Percentiles rank a stretch among this genome's conserved stretches.
Evolutionary conservation across 2,329 filamentous ascomycete species (phyloP).

Genomic region (Phoma herbarum): DNA sequence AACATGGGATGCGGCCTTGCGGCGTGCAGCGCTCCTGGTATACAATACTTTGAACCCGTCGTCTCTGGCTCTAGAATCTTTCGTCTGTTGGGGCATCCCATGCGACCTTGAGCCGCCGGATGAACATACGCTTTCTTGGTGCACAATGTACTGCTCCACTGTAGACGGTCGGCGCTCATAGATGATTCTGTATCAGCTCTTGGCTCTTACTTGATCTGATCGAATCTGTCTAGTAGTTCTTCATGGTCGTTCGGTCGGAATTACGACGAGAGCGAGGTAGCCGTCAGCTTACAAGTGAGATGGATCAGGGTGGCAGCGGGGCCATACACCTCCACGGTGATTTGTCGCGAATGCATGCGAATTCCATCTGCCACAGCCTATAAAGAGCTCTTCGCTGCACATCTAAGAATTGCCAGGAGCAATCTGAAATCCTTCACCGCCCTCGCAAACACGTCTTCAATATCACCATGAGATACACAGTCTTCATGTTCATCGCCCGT

Average conservation of each 20-base stretch:
- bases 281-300: conserved; percentile 17
- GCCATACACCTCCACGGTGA: not conserved
- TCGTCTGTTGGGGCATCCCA: not conserved
- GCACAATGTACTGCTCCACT: not conserved
- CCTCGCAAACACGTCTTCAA: not conserved
- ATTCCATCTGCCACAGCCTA: not conserved
- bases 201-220: not conserved
- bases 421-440: not conserved
- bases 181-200: not conserved
- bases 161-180: not conserved
- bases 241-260: not conserved
- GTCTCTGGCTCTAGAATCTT: not conserved
- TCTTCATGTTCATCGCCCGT: conserved; percentile 31
- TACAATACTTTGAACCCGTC: not conserved
- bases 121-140: not conserved
- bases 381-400: not conserved
- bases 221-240: not conserved
- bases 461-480: conserved; percentile 29
- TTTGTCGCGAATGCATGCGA: not conserved
- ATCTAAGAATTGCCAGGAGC: not conserved
- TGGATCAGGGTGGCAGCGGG: not conserved
- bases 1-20: not conserved
- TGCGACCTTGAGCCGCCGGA: not conserved
- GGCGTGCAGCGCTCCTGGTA: not conserved
- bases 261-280: not conserved